These are phyloP conservation scores for Nakataea oryzae DNA, from an alignment of 2,329 filamentous ascomycete species.

Conservation along the genomic window DNA sequence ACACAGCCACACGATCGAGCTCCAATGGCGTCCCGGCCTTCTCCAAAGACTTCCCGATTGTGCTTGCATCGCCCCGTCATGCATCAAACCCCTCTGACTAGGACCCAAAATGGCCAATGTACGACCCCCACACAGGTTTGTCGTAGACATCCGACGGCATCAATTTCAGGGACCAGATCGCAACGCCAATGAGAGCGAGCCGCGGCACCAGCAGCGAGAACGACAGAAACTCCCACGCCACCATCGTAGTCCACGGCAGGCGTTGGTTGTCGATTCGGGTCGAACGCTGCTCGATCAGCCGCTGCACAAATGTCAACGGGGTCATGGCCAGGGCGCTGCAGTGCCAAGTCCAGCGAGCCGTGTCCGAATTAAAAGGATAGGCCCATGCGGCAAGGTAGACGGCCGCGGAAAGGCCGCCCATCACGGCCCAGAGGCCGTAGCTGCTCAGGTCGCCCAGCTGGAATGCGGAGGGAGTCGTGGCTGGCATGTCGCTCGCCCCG, in stretches of 20 bases:
- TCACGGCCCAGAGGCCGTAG: background rate
- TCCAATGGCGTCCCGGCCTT: no score
- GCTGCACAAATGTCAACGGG: background rate
- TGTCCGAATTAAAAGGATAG: background rate
- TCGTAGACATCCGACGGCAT: background rate
- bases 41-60: background rate
- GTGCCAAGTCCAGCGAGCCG: background rate
- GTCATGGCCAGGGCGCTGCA: background rate
- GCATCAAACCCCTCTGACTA: no score
- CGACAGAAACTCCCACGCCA: background rate
- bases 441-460: background rate
- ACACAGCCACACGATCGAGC: no score
- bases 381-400: background rate
- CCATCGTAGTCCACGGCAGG: background rate
- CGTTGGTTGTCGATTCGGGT: background rate
- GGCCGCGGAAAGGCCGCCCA: background rate
- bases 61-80: background rate
- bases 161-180: background rate
- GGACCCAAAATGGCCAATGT: background rate
- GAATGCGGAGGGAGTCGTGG: background rate
- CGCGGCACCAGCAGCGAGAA: background rate
- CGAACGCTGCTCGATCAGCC: background rate
- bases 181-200: background rate
- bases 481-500: no score
- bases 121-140: background rate